Conservation (phyloP, 225 moss, liverwort and hornwort species). For the Bryum argenteum region DNA sequence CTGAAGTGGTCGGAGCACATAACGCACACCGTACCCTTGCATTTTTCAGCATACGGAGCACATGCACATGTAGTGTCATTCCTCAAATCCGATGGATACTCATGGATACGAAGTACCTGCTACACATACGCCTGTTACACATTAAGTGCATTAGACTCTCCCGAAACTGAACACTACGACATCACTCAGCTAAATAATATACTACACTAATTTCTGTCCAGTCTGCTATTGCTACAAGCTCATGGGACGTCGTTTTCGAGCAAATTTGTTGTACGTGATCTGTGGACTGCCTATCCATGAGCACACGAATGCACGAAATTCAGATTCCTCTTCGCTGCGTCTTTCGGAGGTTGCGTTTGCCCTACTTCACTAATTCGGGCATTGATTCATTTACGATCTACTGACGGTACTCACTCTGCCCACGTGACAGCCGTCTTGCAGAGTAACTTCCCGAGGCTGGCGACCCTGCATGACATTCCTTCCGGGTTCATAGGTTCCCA, state of each 20-base stretch:
- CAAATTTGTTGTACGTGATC: background rate
- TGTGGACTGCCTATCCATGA: background rate
- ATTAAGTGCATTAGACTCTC: background rate
- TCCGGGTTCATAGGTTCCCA: conserved; percentile 21
- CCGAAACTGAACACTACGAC: too few relatives aligned
- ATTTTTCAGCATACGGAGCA: conserved; percentile 22
- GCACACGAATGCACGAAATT: background rate
- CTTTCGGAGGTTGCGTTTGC: conserved; percentile 12
- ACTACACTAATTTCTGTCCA: background rate
- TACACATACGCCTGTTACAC: background rate
- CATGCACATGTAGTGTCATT: conserved; percentile 1
- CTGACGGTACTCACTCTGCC: conserved; percentile 50
- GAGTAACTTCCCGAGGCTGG: conserved; percentile 45
- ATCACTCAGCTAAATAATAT: too few relatives aligned
- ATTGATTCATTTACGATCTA: conserved; percentile 27
- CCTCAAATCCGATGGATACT: conserved; percentile 13
- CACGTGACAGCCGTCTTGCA: conserved; percentile 59
- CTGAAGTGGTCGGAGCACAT: conserved; percentile 20
- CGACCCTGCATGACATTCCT: conserved; percentile 29
- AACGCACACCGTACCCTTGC: conserved; percentile 27
- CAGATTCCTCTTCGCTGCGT: background rate
- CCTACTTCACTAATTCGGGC: conserved; percentile 29
- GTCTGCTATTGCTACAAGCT: conserved; percentile 10
- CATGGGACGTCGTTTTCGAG: background rate
- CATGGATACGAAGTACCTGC: background rate